Evolutionary conservation across 2,329 filamentous ascomycete species (phyloP), one percentile per base, ranked within the genome.

Genomic region (Cephalotrichum gorgonifer): DNA sequence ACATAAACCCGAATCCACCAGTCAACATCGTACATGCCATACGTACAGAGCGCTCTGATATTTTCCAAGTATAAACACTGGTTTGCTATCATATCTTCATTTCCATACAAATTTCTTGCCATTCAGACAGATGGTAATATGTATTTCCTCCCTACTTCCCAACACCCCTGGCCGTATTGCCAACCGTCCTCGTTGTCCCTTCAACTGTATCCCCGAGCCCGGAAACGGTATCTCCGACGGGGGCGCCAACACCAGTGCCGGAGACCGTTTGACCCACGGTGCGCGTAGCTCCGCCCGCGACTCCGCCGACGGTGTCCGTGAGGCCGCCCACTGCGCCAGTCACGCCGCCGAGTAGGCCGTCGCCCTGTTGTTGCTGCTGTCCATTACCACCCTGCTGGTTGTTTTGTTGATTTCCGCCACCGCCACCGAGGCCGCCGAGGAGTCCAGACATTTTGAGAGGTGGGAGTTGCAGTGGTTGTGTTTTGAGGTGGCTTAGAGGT

Each of bases 181-280:
- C 35, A 20, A 39, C 35, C 5, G 17, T 20, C 35, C 22, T 39
- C 5, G 35, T 39, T 20, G 35, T 39, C 3, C 35, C 35, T 20
- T 39, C 35, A 17, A 20, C 35, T 7, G 35, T 20, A 20, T 39
- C 12, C 2, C 35, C 35, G 6, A 39, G 17, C 6, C 35, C 35
- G 17, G 35, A 39, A 20, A 39, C 35, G 9, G 35, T 22, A 9
- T 39, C 35, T 6, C 35, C 35, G 35, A 39, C 5, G 17, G 17
- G 17, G 6, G 11, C 30, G 30, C 11, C 30, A 15, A 9, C 17
- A 20, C 35, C 35, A 7, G 35, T 39, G n/a, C 35, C 17, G 35
- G n/a, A 20, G 6, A 39, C 35, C 17, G 35, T 39, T 20, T 39
- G 35, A 20, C 35, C 35, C 17, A 20, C 35, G 35, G 17, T 58